phyloP scores from a whole-genome alignment of 2,329 filamentous ascomycete species.

The Chrysoporthe deuterocubensis region DNA sequence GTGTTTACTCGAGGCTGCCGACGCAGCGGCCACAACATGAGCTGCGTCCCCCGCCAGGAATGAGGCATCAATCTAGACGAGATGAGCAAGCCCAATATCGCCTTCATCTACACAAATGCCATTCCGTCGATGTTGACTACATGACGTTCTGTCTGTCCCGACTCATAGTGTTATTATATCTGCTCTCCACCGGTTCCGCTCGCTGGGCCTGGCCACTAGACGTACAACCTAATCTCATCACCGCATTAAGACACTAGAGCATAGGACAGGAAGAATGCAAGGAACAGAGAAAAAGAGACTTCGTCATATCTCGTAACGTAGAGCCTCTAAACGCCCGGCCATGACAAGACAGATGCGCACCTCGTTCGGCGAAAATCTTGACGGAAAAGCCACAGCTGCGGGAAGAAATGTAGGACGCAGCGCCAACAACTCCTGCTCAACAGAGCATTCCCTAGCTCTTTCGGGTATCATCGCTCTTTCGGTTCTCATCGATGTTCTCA shows the following conservation, averaged over 20 bases:
- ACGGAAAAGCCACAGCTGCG: background rate
- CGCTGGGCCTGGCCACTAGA: conserved; percentile 13
- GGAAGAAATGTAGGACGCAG: background rate
- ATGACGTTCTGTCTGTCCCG: background rate
- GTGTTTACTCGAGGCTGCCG: conserved; percentile 10
- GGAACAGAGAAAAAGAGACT: background rate
- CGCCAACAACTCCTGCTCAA: conserved; percentile 4
- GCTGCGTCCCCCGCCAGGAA: conserved; percentile 6
- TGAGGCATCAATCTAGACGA: background rate
- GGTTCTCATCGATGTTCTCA: conserved; percentile 55
- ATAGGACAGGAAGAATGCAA: background rate
- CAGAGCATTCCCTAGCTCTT: conserved; percentile 30
- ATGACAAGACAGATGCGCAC: background rate
- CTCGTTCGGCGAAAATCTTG: background rate
- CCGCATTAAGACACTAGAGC: background rate
- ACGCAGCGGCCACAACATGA: background rate
- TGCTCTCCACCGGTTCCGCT: background rate
- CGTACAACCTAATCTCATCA: background rate
- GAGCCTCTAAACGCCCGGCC: background rate
- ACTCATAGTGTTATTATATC: conserved; percentile 19
- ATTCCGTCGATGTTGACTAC: background rate
- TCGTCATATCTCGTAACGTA: conserved; percentile 24
- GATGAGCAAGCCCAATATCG: conserved; percentile 1
- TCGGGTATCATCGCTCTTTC: conserved; percentile 47
- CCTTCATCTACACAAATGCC: conserved; percentile 5